Evolutionary conservation across 352 stramenopile genomes (phyloP), one percentile per base, ranked within the genome.

Genomic region (Pythium plurisporium): DNA sequence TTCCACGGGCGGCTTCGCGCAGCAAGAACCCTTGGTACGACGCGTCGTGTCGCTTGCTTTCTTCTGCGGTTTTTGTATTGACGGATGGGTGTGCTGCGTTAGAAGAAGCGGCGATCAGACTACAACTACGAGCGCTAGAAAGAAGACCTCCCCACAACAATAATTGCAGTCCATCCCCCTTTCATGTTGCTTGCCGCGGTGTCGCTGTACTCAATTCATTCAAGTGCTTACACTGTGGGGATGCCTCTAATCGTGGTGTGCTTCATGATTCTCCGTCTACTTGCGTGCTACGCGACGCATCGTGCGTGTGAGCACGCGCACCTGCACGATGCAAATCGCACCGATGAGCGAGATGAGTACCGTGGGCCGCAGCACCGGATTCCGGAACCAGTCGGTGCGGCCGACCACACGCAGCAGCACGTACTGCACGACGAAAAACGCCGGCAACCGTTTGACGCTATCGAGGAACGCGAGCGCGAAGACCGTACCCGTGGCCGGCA

Each of bases 341-440:
- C 47, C 67, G 20, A 87, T 62, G 40, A 81, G 67, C 61, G 64
- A 51, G 57, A 83, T 81, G n/a, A 79, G 73, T 59, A 87, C 77
- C 6, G 86, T 67, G 31, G 82, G 82, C 31, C 82, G 82, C 9
- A 92, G 62, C 62, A 92, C 82, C 1, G 82, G 82, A 66, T 92
- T 89, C 67, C 73, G 68, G 52, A 92, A 87, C 69, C 63, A 73
- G 61, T 92, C 82, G 0, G 74, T 89, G 20, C 77, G 77, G 0
- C 76, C 78, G 15, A 86, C 59, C 42, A 79, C 64, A 66, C 82
- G 84, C 7, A 91, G 72, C 46, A 89, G 79, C 49, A 74, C 40
- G 15, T 77, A 40, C 57, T 89, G 77, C 12, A 74, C 53, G 5
- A 68, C 31, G 20, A 89, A 29, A 19, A 91, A 58, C 48, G 74